These are phyloP conservation scores for Nigrospora osmanthi DNA, from an alignment of 2,329 filamentous ascomycete species.

Conservation along the genomic window DNA sequence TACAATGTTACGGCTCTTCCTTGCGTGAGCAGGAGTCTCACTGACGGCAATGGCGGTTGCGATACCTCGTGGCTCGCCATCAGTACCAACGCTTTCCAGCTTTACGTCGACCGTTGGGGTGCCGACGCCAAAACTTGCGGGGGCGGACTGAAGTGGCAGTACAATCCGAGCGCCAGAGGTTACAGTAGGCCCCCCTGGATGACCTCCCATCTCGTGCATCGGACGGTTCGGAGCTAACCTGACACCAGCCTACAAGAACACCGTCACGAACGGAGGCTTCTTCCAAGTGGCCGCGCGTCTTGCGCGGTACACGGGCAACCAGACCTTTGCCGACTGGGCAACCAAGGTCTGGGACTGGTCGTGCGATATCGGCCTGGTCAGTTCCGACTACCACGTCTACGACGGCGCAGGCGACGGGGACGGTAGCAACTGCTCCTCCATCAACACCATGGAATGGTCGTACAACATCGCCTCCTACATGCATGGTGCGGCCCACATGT, in stretches of 20 bases:
- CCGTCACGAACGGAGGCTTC: constrained; percentile 26
- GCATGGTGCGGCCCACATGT: constrained; percentile 29
- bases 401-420: constrained; percentile 27
- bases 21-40: constrained; percentile 10
- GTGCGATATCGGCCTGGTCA: constrained; percentile 26
- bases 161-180: constrained; percentile 47
- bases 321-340: constrained; percentile 50
- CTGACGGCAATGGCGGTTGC: constrained; percentile 24
- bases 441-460: constrained; percentile 27
- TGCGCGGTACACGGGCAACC: constrained; percentile 48
- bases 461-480: constrained; percentile 35
- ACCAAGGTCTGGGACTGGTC: constrained; percentile 43
- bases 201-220: too few relatives aligned
- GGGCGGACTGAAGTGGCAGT: constrained; percentile 53
- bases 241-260: constrained; percentile 38
- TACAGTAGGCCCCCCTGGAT: constrained; percentile 23
- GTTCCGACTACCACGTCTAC: constrained; percentile 23
- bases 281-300: constrained; percentile 38
- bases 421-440: constrained; percentile 21
- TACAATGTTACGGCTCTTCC: constrained; percentile 27
- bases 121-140: constrained; percentile 44
- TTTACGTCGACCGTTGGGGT: constrained; percentile 34
- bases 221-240: too few relatives aligned
- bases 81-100: constrained; percentile 46
- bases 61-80: constrained; percentile 38